Conservation (phyloP, 1,284 basidiomycete species). For the Naganishia sp. region DNA sequence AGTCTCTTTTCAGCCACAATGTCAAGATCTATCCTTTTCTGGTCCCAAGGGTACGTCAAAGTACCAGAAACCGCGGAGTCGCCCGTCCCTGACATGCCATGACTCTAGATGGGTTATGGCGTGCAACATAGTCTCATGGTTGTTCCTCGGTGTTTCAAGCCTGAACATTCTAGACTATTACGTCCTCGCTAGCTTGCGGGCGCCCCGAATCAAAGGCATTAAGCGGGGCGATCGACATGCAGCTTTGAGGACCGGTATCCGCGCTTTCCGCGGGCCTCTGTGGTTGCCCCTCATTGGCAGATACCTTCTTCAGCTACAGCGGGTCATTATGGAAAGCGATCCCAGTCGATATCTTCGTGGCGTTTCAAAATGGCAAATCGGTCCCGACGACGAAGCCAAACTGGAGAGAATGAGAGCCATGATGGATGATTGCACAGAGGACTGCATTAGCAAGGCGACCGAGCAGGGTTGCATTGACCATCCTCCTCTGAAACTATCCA, state of each 20-base stretch:
- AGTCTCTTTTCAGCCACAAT: conserved; percentile 31
- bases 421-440: no score
- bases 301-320: background rate
- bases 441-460: no score
- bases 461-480: no score
- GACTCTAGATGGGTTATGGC: background rate
- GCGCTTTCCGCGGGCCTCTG: conserved; percentile 1
- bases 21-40: conserved; percentile 27
- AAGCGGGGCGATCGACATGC: conserved; percentile 2
- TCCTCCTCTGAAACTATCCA: no score
- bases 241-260: background rate
- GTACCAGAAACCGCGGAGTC: background rate
- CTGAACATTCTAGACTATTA: conserved; percentile 3
- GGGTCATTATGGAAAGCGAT: background rate
- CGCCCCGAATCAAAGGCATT: background rate
- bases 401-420: no score
- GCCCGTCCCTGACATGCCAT: background rate
- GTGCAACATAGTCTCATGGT: background rate
- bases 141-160: background rate
- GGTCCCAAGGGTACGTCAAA: conserved; percentile 22
- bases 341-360: background rate
- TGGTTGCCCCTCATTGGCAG: background rate
- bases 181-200: background rate
- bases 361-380: background rate
- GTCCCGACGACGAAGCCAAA: no score